Conservation (phyloP, 2,329 filamentous ascomycete species). For the Hypoxylon sp. region DNA sequence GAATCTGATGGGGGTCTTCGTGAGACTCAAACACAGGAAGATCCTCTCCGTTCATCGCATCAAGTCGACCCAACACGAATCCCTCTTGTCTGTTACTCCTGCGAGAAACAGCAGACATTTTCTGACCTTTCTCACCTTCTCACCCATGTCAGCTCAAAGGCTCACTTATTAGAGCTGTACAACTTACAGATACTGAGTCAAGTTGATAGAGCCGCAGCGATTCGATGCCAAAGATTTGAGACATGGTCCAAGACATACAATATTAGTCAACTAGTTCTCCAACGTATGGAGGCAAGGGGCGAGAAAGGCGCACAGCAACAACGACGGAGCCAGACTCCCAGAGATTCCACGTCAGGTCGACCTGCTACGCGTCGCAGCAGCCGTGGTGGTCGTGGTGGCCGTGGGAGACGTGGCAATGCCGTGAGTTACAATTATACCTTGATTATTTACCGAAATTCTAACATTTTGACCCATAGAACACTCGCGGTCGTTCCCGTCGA, state of each 20-base stretch:
- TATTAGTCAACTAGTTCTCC: constrained; percentile 80
- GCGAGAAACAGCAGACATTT: constrained; percentile 83
- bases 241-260: constrained; percentile 82
- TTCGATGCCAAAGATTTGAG: constrained; percentile 77
- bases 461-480: constrained; percentile 17
- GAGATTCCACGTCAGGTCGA: constrained; percentile 50
- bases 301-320: constrained; percentile 65
- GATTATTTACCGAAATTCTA: constrained; percentile 15
- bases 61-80: constrained; percentile 58
- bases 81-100: constrained; percentile 85
- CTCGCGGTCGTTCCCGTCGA: constrained; percentile 19
- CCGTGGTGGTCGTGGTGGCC: constrained; percentile 41
- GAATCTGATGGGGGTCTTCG: constrained; percentile 1
- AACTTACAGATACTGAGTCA: constrained; percentile 81
- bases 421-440: constrained; percentile 39
- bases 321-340: constrained; percentile 48
- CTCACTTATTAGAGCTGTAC: constrained; percentile 88
- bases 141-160: constrained; percentile 92
- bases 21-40: neutral
- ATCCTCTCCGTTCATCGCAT: constrained; percentile 10
- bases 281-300: constrained; percentile 82
- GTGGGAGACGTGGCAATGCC: constrained; percentile 38
- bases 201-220: constrained; percentile 75
- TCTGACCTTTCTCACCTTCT: constrained; percentile 93
- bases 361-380: constrained; percentile 38